phyloP scores from a whole-genome alignment of 176 grass and related monocot genomes.

The Areca catechu region DNA sequence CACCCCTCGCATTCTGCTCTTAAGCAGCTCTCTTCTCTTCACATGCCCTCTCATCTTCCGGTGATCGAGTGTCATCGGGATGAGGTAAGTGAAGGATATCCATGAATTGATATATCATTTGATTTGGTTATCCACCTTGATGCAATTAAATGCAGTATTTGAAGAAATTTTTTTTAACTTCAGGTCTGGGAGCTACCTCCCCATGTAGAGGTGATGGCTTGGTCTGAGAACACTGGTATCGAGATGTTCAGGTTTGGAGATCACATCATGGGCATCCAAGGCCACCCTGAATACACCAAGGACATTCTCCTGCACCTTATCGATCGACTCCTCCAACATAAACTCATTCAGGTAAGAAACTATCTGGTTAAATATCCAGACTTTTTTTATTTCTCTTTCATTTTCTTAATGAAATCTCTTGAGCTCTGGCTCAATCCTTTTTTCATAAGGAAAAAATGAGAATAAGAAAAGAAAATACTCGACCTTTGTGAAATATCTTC shows the following conservation, averaged over 20 bases:
- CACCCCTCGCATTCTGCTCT: constrained; percentile 61
- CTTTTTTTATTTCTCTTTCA: too few species aligned
- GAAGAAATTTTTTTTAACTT: not conserved
- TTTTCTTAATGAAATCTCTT: too few species aligned
- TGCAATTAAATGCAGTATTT: too few species aligned
- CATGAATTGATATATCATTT: too few species aligned
- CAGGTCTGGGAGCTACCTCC: constrained; percentile 69
- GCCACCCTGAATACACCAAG: constrained; percentile 86
- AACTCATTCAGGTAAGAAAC: constrained; percentile 46
- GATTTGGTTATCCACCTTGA: too few species aligned
- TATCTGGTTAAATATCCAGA: too few species aligned
- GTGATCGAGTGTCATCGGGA: constrained; percentile 90
- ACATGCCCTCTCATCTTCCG: constrained; percentile 70
- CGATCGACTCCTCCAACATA: constrained; percentile 50
- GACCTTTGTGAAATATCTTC: too few species aligned
- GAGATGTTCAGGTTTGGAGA: constrained; percentile 75
- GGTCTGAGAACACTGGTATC: constrained; percentile 61
- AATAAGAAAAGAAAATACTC: too few species aligned
- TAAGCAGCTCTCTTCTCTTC: constrained; percentile 50
- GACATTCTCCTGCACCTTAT: constrained; percentile 77
- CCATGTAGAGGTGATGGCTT: constrained; percentile 46
- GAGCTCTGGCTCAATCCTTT: too few species aligned
- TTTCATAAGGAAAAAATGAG: too few species aligned
- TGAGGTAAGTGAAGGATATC: constrained; percentile 22
- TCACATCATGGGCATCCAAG: constrained; percentile 77